phyloP scores from a whole-genome alignment of 257 asterid genomes.

The Capsicum chinense region DNA sequence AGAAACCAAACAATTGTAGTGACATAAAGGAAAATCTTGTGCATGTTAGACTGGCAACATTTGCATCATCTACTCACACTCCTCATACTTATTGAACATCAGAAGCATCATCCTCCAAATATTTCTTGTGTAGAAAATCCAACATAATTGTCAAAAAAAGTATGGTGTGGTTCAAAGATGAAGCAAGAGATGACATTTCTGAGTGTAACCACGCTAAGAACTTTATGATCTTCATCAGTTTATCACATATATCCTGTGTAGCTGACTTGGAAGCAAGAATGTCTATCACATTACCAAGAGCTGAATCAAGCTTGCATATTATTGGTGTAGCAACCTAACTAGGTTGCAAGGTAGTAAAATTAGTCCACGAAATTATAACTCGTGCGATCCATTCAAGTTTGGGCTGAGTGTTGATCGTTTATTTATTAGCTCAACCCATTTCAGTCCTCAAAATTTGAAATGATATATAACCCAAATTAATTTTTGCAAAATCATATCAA shows the following conservation, averaged over 20 bases:
- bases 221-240: conserved; percentile 42
- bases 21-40: not conserved
- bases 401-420: too few species aligned
- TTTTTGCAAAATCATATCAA: too few species aligned
- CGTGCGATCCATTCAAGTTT: too few species aligned
- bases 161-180: conserved; percentile 72
- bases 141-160: conserved; percentile 60
- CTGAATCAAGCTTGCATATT: conserved; percentile 70
- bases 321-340: conserved; percentile 56
- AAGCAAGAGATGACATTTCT: conserved; percentile 85
- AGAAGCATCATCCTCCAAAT: conserved; percentile 36
- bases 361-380: too few species aligned
- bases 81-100: not conserved
- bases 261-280: conserved; percentile 61
- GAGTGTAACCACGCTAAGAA: conserved; percentile 67
- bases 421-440: too few species aligned
- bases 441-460: too few species aligned
- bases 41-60: not conserved
- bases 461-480: too few species aligned
- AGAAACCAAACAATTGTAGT: not conserved
- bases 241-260: conserved; percentile 75
- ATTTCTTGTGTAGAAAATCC: conserved; percentile 67
- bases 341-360: too few species aligned
- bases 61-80: not conserved
- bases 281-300: conserved; percentile 66